A percentile compares a stretch with the other conserved stretches of the same genome.
phyloP scores from a whole-genome alignment of 2,329 filamentous ascomycete genomes.

The Fusarium tupiense region DNA sequence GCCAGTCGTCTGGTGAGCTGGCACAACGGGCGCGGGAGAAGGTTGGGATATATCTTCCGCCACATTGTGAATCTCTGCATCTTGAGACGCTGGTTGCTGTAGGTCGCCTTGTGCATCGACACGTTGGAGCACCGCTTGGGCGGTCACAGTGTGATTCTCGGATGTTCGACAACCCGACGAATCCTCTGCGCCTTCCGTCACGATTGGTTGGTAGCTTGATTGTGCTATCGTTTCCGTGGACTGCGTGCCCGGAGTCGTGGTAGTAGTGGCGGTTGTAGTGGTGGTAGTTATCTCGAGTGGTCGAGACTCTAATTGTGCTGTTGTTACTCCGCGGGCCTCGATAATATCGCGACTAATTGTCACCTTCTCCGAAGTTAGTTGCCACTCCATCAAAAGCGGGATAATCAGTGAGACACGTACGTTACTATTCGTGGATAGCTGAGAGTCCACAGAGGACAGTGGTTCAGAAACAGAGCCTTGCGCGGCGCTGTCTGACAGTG shows the following conservation, averaged over 20 bases:
- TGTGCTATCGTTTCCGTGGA: neutral
- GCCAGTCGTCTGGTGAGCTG: neutral
- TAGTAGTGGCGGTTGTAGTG: neutral
- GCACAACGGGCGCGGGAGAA: neutral
- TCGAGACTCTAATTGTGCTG: conserved; percentile 1
- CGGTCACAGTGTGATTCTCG: neutral
- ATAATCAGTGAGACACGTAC: conserved; percentile 20
- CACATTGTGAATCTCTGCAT: conserved; percentile 25
- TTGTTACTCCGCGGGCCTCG: neutral
- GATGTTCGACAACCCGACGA: neutral
- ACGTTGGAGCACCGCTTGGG: neutral
- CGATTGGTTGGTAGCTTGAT: neutral
- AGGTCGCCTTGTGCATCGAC: neutral
- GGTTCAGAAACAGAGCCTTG: neutral
- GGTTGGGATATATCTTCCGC: conserved; percentile 8
- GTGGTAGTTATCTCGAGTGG: neutral
- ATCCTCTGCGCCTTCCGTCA: neutral
- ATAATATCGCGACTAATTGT: conserved; percentile 13
- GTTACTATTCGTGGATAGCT: conserved; percentile 17
- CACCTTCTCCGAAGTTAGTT: conserved; percentile 42
- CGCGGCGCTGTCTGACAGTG: neutral
- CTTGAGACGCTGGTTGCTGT: conserved; percentile 4
- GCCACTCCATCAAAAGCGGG: neutral
- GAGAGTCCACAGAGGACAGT: neutral
- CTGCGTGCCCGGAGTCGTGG: neutral